Evolutionary conservation across 1,284 basidiomycete species (phyloP), one percentile per base, ranked within the genome.

Genomic region (Mixia osmundae): DNA sequence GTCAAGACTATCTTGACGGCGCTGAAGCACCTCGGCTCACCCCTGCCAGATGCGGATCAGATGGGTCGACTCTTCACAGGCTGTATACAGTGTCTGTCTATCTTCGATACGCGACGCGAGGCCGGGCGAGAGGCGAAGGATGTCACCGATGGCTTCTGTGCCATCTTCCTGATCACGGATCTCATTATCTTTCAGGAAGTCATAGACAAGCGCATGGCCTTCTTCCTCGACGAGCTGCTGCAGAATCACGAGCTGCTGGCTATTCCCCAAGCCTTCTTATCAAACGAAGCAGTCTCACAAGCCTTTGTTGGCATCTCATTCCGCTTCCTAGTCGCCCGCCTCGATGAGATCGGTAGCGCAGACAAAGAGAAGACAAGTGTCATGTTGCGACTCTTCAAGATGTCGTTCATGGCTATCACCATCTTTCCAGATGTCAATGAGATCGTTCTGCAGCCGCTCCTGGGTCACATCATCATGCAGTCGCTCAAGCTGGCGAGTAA

Each of bases 391-490:
- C 63, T 95, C 41, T 97, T 85, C 70, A 97, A 95, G 62, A 78
- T 94, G 69, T 76, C 83, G 6, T 99, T 97, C 59, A 67, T 71
- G 46, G 80, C 89, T 3, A 82, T 97, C 44, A 73, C 74, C 25
- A 57, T 70, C 40, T 76, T 72, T 55, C 76, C 85, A 23, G 58
- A 61, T 21, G 60, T 67, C 25, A 97, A 95, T 57, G 91, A 97
- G 59, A 68, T 74, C 12, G 82, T 95, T 38, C 63, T 97, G 7
- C 83, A 87, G 14, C 73, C 79, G 0, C 83, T 97, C 57, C 66
- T 97, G 25, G 74, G 79, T 30, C 85, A 85, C 53, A 61, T 99
- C 35, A 77, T 99, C 51, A 94, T 95, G 78, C 79, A 87, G 50
- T 94, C 82, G 43, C 91, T 99, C 56, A 77, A 83, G 24, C 66